Conservation (phyloP, 208 protist genomes). For the Endotrypanum monterogeii region DNA sequence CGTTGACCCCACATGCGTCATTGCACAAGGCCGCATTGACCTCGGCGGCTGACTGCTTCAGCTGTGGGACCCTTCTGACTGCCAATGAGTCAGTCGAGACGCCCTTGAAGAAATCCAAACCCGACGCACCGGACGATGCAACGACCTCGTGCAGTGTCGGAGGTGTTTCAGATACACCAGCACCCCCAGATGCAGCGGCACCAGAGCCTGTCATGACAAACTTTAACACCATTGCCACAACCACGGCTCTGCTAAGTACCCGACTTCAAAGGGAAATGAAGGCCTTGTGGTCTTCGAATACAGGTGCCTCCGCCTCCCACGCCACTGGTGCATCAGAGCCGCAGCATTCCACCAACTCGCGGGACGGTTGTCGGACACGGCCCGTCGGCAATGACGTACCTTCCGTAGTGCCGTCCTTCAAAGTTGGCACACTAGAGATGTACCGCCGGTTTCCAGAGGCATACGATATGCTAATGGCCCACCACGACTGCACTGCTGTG, state of each 20-base stretch:
- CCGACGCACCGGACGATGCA: background rate
- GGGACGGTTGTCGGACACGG: background rate
- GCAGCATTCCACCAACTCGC: no score
- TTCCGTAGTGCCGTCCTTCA: constrained; percentile 56
- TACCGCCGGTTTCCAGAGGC: constrained; percentile 75
- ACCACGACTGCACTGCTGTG: constrained; percentile 68
- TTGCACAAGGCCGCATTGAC: constrained; percentile 4
- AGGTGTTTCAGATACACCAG: background rate
- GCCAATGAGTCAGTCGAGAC: background rate
- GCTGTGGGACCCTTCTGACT: background rate
- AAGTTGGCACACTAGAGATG: constrained; percentile 85
- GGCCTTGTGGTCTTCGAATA: constrained; percentile 27
- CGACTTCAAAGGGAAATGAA: constrained; percentile 28
- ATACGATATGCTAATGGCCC: constrained; percentile 79
- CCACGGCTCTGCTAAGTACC: constrained; percentile 21
- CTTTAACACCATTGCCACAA: constrained; percentile 15
- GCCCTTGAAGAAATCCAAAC: constrained; percentile 8
- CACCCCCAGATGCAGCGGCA: no score
- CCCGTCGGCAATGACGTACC: constrained; percentile 1
- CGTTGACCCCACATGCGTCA: background rate
- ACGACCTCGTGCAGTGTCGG: background rate
- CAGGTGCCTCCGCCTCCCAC: background rate
- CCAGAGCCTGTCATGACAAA: background rate
- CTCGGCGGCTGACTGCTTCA: background rate
- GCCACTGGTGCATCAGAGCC: no score